These are phyloP conservation scores for Globisporangium paddicum DNA, from an alignment of 352 stramenopile genomes.

Conservation along the genomic window DNA sequence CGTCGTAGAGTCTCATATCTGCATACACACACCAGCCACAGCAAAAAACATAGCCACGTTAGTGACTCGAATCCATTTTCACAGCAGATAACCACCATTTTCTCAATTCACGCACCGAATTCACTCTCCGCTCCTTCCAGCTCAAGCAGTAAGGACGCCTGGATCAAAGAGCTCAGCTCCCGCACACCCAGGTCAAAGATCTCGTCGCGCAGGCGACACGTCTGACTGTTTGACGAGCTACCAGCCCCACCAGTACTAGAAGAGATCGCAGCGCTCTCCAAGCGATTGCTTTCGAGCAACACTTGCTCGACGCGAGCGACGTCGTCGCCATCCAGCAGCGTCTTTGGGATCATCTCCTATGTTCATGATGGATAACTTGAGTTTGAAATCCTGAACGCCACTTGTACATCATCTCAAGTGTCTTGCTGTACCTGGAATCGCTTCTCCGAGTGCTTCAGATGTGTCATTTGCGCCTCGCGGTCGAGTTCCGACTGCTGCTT, in stretches of 20 bases:
- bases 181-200: conserved; percentile 55
- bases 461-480: background rate
- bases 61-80: background rate
- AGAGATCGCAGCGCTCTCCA: conserved; percentile 10
- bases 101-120: conserved; percentile 19
- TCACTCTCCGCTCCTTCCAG: conserved; percentile 27
- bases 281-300: conserved; percentile 1
- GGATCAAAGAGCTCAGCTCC: conserved; percentile 29
- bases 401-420: too few species aligned
- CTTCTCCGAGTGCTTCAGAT: background rate
- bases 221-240: background rate
- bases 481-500: conserved; percentile 8
- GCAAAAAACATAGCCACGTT: background rate
- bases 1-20: conserved; percentile 43
- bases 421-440: conserved; percentile 5
- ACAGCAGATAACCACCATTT: background rate
- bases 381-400: too few species aligned
- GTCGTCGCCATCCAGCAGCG: conserved; percentile 4
- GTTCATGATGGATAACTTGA: too few species aligned
- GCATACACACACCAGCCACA: background rate
- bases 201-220: conserved; percentile 31
- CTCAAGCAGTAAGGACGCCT: conserved; percentile 26
- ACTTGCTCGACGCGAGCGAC: conserved; percentile 7
- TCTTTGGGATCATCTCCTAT: conserved; percentile 3
- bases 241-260: conserved; percentile 11